Evolutionary conservation across 768 basidiomycete species (phyloP).

Genomic region (Pleurotus ostreatus): DNA sequence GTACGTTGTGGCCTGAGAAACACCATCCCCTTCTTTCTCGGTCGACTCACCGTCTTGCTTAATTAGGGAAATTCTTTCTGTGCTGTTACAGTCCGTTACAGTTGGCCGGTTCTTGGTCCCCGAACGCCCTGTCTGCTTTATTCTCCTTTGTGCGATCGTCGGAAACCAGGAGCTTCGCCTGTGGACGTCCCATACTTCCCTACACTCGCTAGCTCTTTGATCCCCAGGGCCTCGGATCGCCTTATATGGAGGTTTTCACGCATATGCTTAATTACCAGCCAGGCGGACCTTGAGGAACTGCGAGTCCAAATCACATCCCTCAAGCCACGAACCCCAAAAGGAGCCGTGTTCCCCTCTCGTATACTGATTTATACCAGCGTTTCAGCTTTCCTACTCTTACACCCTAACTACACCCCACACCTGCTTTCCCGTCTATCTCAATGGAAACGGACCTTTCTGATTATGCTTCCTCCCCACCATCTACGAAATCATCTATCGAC

Average conservation of each 20-base stretch:
- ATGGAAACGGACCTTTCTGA: slow-evolving; percentile 22
- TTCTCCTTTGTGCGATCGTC: slow-evolving; percentile 1
- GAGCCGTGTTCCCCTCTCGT: slow-evolving; percentile 4
- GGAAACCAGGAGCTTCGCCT: background rate
- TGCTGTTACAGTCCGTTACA: background rate
- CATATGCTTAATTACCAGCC: slow-evolving; percentile 2
- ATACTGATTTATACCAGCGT: background rate
- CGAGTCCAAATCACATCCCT: slow-evolving; percentile 1
- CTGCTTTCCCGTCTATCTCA: background rate
- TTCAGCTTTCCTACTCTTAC: background rate
- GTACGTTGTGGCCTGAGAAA: background rate
- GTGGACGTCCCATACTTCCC: background rate
- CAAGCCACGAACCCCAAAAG: slow-evolving; percentile 5
- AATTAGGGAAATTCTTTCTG: background rate
- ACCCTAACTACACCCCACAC: background rate
- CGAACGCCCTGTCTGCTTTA: background rate
- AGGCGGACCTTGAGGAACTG: slow-evolving; percentile 1
- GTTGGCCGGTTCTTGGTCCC: background rate
- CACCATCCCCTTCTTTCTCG: background rate
- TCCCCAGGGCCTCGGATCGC: background rate
- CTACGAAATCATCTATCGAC: slow-evolving; percentile 48
- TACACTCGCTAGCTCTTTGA: slow-evolving; percentile 2
- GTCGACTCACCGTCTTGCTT: background rate
- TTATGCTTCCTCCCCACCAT: slow-evolving; percentile 35
- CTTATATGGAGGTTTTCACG: slow-evolving; percentile 3